Conservation (phyloP, 208 protist genomes). For the Crithidia thermophila region DNA sequence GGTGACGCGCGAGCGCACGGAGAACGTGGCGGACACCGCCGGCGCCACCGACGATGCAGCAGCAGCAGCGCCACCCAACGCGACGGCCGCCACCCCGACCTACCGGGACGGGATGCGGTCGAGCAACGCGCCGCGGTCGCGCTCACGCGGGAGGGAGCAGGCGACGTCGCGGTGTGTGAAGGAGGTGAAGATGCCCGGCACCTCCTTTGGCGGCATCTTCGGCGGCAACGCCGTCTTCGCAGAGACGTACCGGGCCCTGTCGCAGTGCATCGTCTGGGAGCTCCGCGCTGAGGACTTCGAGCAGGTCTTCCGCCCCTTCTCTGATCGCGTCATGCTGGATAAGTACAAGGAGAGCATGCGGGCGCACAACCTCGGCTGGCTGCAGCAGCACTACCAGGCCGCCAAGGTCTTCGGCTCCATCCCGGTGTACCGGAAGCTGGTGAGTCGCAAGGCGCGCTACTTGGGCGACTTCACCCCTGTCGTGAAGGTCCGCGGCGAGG, state of each 20-base stretch:
- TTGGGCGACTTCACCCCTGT: conserved; percentile 68
- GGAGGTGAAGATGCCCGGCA: conserved; percentile 44
- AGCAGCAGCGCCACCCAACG: neutral
- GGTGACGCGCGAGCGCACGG: conserved; percentile 28
- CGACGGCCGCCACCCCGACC: neutral
- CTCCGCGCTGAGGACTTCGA: conserved; percentile 71
- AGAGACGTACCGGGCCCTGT: conserved; percentile 67
- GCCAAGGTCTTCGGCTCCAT: conserved; percentile 53
- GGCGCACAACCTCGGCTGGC: conserved; percentile 45
- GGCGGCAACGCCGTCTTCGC: conserved; percentile 53
- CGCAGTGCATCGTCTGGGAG: conserved; percentile 81
- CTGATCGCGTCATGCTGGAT: conserved; percentile 58
- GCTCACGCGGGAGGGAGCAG: neutral
- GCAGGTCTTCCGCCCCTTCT: conserved; percentile 51
- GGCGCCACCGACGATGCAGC: neutral
- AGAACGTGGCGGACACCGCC: conserved; percentile 15
- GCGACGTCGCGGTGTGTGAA: conserved; percentile 4
- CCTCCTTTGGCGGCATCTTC: conserved; percentile 82
- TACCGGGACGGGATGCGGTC: conserved; percentile 12
- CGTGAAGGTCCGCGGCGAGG: conserved; percentile 65
- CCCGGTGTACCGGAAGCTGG: conserved; percentile 79
- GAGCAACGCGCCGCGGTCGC: neutral
- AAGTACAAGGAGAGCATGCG: conserved; percentile 54
- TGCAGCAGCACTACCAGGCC: conserved; percentile 49
- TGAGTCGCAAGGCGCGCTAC: conserved; percentile 42